These are phyloP conservation scores for Hypoxylon trugodes DNA, from an alignment of 495 filamentous ascomycete genomes.

Conservation along the genomic window DNA sequence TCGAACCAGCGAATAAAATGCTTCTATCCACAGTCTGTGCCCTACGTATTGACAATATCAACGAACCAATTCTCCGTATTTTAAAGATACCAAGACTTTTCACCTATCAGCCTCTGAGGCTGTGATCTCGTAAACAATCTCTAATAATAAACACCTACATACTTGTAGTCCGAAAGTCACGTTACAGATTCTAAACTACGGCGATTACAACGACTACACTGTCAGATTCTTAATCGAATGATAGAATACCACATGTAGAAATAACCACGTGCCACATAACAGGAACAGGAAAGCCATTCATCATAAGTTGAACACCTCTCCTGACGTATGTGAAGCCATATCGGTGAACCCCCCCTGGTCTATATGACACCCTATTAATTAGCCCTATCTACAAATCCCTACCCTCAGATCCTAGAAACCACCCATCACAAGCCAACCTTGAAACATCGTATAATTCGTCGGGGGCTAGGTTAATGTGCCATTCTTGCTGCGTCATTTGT, in stretches of 20 bases:
- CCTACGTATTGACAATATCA: too few species aligned
- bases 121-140: background rate
- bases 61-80: too few species aligned
- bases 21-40: background rate
- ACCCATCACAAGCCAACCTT: background rate
- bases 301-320: background rate
- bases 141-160: too few species aligned
- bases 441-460: slow-evolving; percentile 15
- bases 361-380: slow-evolving; percentile 19
- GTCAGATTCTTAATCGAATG: background rate
- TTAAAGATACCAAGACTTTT: too few species aligned
- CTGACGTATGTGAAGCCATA: slow-evolving; percentile 3
- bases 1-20: background rate
- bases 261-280: background rate
- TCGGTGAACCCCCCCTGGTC: slow-evolving; percentile 9
- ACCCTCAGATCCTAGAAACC: slow-evolving; percentile 6
- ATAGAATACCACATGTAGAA: background rate
- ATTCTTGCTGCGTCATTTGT: background rate
- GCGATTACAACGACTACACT: background rate
- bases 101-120: too few species aligned
- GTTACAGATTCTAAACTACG: too few species aligned
- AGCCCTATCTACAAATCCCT: slow-evolving; percentile 12
- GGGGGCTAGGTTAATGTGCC: slow-evolving; percentile 7
- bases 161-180: too few species aligned
- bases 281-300: background rate